Evolutionary conservation across 2,329 filamentous ascomycete genomes (phyloP).

Genomic region (Hortaea werneckii): DNA sequence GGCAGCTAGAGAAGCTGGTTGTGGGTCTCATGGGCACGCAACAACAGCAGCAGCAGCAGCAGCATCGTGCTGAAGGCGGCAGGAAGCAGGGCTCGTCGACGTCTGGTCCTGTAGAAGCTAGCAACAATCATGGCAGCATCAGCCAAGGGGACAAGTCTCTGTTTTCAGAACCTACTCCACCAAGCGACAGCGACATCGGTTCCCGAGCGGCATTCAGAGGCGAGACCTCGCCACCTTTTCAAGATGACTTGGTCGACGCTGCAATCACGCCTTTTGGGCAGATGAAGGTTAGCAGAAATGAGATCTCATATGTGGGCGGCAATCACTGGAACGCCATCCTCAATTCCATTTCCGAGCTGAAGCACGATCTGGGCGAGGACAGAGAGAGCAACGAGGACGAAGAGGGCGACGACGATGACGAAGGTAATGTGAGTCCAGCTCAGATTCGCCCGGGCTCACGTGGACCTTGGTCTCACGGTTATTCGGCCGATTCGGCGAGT

Average conservation of each 20-base stretch:
- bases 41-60: slow-evolving; percentile 1
- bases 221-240: not conserved
- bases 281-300: slow-evolving; percentile 65
- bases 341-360: slow-evolving; percentile 42
- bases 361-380: slow-evolving; percentile 22
- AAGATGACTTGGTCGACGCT: slow-evolving; percentile 31
- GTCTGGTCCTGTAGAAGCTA: not conserved
- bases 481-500: not conserved
- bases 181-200: slow-evolving; percentile 17
- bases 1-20: slow-evolving; percentile 25
- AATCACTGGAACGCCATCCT: slow-evolving; percentile 76
- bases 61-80: not conserved
- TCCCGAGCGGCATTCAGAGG: slow-evolving; percentile 3
- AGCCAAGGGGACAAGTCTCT: not conserved
- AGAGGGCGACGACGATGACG: slow-evolving; percentile 3
- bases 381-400: slow-evolving; percentile 5
- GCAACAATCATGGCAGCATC: not conserved
- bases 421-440: not conserved
- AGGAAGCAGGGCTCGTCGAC: not conserved
- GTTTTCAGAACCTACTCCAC: slow-evolving; percentile 19
- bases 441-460: not conserved
- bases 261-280: slow-evolving; percentile 67
- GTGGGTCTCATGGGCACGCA: slow-evolving; percentile 27
- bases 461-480: not conserved
- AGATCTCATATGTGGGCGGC: slow-evolving; percentile 71